Percentiles rank a stretch among this genome's conserved stretches.
phyloP scores from a whole-genome alignment of 75 land plant genomes.

The Pinus tabuliformis region DNA sequence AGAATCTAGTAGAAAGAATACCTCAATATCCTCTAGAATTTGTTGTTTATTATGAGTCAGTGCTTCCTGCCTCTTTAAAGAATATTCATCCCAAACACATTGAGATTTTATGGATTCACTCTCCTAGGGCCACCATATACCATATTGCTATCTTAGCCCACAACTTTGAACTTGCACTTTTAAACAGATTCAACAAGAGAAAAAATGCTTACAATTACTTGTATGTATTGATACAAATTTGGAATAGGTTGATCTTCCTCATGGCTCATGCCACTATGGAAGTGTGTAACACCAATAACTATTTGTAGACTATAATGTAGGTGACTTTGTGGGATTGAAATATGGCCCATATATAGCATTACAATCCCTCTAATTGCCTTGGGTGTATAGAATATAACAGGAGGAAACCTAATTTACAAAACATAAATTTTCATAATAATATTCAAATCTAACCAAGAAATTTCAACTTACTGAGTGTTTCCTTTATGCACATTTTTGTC shows the following conservation, averaged over 20 bases:
- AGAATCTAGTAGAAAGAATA: constrained; percentile 10
- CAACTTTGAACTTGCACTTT: not conserved
- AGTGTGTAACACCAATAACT: constrained; percentile 99
- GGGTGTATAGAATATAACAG: constrained; percentile 98
- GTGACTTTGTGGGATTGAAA: constrained; percentile 97
- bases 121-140: constrained; percentile 85
- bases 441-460: constrained; percentile 1
- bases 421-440: not conserved
- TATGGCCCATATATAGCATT: constrained; percentile 99
- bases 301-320: constrained; percentile 97
- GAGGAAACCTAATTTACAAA: constrained; percentile 70
- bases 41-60: constrained; percentile 95
- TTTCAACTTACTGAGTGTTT: not conserved
- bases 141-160: not conserved
- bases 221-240: constrained; percentile 95
- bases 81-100: constrained; percentile 99
- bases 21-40: constrained; percentile 98
- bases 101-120: constrained; percentile 98
- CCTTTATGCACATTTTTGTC: not conserved
- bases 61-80: constrained; percentile 97
- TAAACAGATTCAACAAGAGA: not conserved
- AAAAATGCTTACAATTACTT: constrained; percentile 30
- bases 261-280: constrained; percentile 99
- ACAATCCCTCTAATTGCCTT: constrained; percentile 99
- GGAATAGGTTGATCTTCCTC: constrained; percentile 99